A percentile compares a stretch with the other conserved stretches of the same genome.
phyloP scores from a whole-genome alignment of 768 basidiomycete species.

The Boletus reticuloceps region DNA sequence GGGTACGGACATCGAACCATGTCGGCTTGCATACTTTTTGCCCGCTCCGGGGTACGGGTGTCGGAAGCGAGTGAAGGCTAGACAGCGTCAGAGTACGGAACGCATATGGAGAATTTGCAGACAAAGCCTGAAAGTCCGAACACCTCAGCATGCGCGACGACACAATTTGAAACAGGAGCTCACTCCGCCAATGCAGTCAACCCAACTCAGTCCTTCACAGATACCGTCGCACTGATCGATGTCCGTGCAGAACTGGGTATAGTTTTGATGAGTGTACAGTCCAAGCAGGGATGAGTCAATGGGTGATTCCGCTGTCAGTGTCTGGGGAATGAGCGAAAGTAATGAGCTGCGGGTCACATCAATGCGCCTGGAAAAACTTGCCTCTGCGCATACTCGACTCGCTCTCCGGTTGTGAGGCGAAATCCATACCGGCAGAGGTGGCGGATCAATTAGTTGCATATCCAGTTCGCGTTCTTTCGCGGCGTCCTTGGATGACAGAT shows the following conservation, averaged over 20 bases:
- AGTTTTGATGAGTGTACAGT: slow-evolving; percentile 93
- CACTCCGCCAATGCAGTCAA: slow-evolving; percentile 66
- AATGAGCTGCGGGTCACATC: not conserved
- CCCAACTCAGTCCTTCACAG: slow-evolving; percentile 74
- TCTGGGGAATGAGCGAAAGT: slow-evolving; percentile 36
- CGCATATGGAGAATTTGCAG: slow-evolving; percentile 71
- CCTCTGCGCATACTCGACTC: slow-evolving; percentile 79
- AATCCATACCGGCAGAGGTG: slow-evolving; percentile 58
- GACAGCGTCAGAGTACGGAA: slow-evolving; percentile 84
- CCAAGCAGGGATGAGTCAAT: slow-evolving; percentile 89
- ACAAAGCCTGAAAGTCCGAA: slow-evolving; percentile 45
- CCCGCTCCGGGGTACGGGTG: slow-evolving; percentile 71
- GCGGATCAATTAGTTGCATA: slow-evolving; percentile 49
- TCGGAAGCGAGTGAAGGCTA: slow-evolving; percentile 82
- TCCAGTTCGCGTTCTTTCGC: slow-evolving; percentile 61
- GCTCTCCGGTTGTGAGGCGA: slow-evolving; percentile 56
- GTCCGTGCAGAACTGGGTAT: slow-evolving; percentile 77
- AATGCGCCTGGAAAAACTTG: slow-evolving; percentile 28
- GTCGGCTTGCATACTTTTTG: slow-evolving; percentile 89
- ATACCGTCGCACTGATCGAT: slow-evolving; percentile 71
- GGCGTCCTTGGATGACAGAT: slow-evolving; percentile 58
- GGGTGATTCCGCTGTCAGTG: slow-evolving; percentile 77
- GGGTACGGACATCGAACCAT: slow-evolving; percentile 66
- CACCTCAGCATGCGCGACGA: not conserved
- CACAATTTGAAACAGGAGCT: not conserved